phyloP scores from a whole-genome alignment of 495 filamentous ascomycete genomes.

The Filosporella fistucella region DNA sequence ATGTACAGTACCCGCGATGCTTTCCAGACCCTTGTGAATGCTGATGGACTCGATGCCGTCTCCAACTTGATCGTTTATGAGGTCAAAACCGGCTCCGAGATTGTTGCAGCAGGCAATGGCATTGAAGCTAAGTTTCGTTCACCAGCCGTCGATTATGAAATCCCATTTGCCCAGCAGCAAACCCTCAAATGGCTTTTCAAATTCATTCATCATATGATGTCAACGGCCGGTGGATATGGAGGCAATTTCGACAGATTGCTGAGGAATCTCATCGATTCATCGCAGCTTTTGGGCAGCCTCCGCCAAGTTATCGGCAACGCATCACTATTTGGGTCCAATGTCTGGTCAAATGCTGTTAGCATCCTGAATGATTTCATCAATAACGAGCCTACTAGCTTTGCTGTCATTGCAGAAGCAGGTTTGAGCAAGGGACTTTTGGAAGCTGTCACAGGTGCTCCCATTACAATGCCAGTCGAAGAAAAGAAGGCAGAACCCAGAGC shows the following conservation, averaged over 20 bases:
- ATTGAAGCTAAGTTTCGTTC: constrained; percentile 76
- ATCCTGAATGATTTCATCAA: constrained; percentile 96
- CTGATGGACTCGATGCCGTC: constrained; percentile 80
- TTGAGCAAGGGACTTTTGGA: constrained; percentile 79
- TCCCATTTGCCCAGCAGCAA: constrained; percentile 88
- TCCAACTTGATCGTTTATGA: constrained; percentile 79
- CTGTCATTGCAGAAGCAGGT: constrained; percentile 90
- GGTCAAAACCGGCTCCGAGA: constrained; percentile 64
- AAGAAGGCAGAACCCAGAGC: constrained; percentile 6
- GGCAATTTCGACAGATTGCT: constrained; percentile 85
- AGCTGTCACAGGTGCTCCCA: constrained; percentile 58
- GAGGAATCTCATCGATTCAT: constrained; percentile 91
- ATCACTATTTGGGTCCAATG: constrained; percentile 74
- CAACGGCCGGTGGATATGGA: constrained; percentile 57
- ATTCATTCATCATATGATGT: constrained; percentile 94
- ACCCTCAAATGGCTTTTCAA: constrained; percentile 90
- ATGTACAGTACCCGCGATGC: constrained; percentile 77
- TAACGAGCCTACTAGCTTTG: constrained; percentile 97
- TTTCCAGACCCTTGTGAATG: constrained; percentile 70
- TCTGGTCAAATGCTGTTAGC: constrained; percentile 89
- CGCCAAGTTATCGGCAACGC: constrained; percentile 78
- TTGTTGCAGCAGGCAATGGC: constrained; percentile 61
- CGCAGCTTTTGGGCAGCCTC: constrained; percentile 71
- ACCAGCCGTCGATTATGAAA: constrained; percentile 81
- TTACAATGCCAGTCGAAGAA: constrained; percentile 14